Evolutionary conservation across 2,329 filamentous ascomycete genomes (phyloP).

Genomic region (Tolypocladium guangdongense): DNA sequence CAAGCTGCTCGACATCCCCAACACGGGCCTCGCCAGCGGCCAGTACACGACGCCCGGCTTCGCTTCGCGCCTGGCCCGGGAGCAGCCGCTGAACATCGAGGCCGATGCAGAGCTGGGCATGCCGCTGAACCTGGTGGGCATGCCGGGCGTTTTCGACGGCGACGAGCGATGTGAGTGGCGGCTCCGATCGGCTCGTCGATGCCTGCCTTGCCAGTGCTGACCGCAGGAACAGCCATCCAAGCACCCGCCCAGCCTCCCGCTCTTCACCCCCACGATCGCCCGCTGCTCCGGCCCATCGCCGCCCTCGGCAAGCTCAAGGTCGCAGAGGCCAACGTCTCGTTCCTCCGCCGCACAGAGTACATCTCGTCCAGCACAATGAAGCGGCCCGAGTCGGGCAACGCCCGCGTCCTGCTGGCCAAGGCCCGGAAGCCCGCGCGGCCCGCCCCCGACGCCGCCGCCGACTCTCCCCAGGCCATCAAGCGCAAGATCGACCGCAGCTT

Average conservation of each 20-base stretch:
- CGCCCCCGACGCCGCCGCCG: slow-evolving; percentile 48
- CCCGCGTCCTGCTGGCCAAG: slow-evolving; percentile 24
- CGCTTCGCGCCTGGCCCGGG: slow-evolving; percentile 76
- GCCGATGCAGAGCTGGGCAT: slow-evolving; percentile 96
- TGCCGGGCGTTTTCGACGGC: slow-evolving; percentile 89
- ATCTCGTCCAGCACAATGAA: slow-evolving; percentile 56
- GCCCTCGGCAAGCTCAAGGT: slow-evolving; percentile 76
- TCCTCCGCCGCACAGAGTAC: slow-evolving; percentile 92
- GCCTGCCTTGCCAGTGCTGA: background rate
- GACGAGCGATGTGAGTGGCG: slow-evolving; percentile 72
- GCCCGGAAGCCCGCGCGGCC: slow-evolving; percentile 24
- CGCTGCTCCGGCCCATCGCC: slow-evolving; percentile 71
- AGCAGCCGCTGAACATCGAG: slow-evolving; percentile 92
- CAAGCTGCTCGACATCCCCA: slow-evolving; percentile 94
- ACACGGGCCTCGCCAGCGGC: slow-evolving; percentile 73
- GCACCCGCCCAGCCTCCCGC: slow-evolving; percentile 59
- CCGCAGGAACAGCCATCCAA: slow-evolving; percentile 56
- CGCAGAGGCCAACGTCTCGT: slow-evolving; percentile 71
- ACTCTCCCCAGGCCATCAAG: slow-evolving; percentile 55
- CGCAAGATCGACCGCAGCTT: slow-evolving; percentile 56
- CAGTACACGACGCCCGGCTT: slow-evolving; percentile 88
- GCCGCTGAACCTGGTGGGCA: slow-evolving; percentile 89
- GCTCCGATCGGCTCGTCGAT: background rate
- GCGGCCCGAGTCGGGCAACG: slow-evolving; percentile 34
- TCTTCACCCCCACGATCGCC: slow-evolving; percentile 73